A percentile compares a stretch with the other conserved stretches of the same genome.
phyloP scores from a whole-genome alignment of 148 eudicot genomes.

The Chenopodium suecicum region DNA sequence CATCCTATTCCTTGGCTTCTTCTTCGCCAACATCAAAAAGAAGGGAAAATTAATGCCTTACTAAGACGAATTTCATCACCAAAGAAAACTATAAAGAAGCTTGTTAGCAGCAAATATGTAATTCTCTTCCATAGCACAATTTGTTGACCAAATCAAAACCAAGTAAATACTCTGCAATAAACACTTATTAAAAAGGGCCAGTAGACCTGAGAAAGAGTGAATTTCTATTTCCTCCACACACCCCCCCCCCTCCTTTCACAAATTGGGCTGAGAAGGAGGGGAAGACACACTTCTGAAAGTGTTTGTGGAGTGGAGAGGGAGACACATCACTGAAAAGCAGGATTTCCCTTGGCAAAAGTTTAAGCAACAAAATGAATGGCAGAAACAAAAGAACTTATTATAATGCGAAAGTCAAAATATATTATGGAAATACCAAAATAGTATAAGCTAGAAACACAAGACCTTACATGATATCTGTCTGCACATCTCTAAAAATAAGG shows the following conservation, averaged over 20 bases:
- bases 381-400: not conserved
- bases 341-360: not conserved
- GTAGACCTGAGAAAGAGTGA: not conserved
- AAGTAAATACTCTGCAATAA: not conserved
- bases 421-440: not conserved
- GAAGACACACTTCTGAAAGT: not conserved
- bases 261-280: not conserved
- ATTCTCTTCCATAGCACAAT: not conserved
- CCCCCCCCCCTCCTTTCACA: not conserved
- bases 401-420: not conserved
- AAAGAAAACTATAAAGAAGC: not conserved
- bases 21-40: too few relatives aligned
- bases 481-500: not conserved
- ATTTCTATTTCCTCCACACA: not conserved
- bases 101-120: not conserved
- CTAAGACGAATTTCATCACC: not conserved
- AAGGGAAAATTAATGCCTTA: not conserved
- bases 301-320: not conserved
- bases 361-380: not conserved
- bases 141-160: not conserved
- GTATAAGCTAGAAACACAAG: not conserved
- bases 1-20: not conserved
- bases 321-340: not conserved
- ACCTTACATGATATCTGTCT: not conserved
- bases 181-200: not conserved